phyloP scores from a whole-genome alignment of 805 yeast species.

The Saccharomycopsis schoenii region DNA sequence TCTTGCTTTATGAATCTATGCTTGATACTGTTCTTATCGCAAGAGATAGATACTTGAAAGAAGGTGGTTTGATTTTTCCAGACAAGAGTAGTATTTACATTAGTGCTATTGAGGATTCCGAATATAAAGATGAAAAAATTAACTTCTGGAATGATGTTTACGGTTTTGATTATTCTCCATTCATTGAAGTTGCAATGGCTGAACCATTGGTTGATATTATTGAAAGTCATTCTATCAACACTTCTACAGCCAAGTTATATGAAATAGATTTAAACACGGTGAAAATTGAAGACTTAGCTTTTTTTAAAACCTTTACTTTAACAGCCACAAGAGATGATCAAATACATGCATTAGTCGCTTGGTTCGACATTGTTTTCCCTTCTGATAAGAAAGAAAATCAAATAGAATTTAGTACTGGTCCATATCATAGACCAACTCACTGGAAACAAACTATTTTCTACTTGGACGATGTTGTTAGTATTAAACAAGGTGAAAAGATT shows the following conservation, averaged over 20 bases:
- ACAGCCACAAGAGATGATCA: slow-evolving; percentile 69
- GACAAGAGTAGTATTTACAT: slow-evolving; percentile 84
- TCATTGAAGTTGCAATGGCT: slow-evolving; percentile 72
- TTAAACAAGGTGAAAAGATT: slow-evolving; percentile 67
- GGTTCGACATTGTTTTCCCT: slow-evolving; percentile 94
- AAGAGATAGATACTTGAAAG: slow-evolving; percentile 70
- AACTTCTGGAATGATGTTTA: slow-evolving; percentile 95
- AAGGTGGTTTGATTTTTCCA: slow-evolving; percentile 88
- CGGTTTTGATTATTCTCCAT: slow-evolving; percentile 93
- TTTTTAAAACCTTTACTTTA: slow-evolving; percentile 57
- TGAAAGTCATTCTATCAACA: slow-evolving; percentile 61
- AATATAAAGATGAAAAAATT: slow-evolving; percentile 84
- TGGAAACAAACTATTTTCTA: slow-evolving; percentile 99
- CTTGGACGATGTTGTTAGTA: slow-evolving; percentile 66
- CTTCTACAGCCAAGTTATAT: slow-evolving; percentile 61
- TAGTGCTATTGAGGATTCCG: slow-evolving; percentile 89
- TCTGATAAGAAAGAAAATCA: slow-evolving; percentile 34
- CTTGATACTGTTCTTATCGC: slow-evolving; percentile 92
- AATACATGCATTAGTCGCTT: slow-evolving; percentile 81
- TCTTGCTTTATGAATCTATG: slow-evolving; percentile 93
- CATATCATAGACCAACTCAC: slow-evolving; percentile 88
- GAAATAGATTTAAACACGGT: slow-evolving; percentile 89
- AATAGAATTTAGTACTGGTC: slow-evolving; percentile 84
- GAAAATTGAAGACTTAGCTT: slow-evolving; percentile 70
- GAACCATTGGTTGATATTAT: slow-evolving; percentile 98